Percentiles rank a stretch among this genome's conserved stretches.
Conservation (phyloP, 495 filamentous ascomycete species). For the Xylaria grammica region DNA sequence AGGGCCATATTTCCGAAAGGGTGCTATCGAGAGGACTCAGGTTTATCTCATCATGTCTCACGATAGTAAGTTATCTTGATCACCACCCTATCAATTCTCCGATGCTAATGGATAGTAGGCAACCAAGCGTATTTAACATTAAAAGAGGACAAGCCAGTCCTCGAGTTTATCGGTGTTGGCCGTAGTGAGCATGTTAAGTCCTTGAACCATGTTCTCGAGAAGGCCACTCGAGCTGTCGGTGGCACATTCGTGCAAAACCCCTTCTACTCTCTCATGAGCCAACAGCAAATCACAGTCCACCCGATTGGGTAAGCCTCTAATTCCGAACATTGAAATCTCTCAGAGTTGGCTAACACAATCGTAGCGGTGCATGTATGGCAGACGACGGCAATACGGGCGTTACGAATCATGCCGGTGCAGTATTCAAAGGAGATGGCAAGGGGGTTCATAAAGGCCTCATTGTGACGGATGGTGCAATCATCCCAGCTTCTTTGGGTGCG, state of each 20-base stretch:
- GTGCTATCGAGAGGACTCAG: conserved; percentile 64
- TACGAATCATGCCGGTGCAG: conserved; percentile 65
- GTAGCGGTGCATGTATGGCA: conserved; percentile 66
- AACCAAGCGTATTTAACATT: conserved; percentile 66
- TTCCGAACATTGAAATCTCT: background rate
- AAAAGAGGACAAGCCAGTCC: conserved; percentile 62
- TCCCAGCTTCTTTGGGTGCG: conserved; percentile 68
- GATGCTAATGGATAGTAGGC: conserved; percentile 32
- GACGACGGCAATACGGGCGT: conserved; percentile 63
- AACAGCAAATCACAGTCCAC: conserved; percentile 69
- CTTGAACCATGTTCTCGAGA: conserved; percentile 56
- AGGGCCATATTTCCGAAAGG: conserved; percentile 60
- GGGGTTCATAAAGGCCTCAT: conserved; percentile 63
- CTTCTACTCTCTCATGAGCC: conserved; percentile 57
- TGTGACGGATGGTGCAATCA: conserved; percentile 65
- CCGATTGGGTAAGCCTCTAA: conserved; percentile 60
- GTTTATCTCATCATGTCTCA: conserved; percentile 76
- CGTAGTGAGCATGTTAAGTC: conserved; percentile 58
- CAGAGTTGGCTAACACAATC: background rate
- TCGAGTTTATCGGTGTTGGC: conserved; percentile 64
- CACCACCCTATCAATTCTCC: background rate
- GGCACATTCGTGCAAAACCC: conserved; percentile 63
- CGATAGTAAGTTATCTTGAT: conserved; percentile 50
- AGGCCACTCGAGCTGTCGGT: conserved; percentile 60
- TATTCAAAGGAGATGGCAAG: conserved; percentile 58